These are phyloP conservation scores for Liriodendron chinense DNA, from an alignment of 164 flowering plant genomes.

Conservation along the genomic window DNA sequence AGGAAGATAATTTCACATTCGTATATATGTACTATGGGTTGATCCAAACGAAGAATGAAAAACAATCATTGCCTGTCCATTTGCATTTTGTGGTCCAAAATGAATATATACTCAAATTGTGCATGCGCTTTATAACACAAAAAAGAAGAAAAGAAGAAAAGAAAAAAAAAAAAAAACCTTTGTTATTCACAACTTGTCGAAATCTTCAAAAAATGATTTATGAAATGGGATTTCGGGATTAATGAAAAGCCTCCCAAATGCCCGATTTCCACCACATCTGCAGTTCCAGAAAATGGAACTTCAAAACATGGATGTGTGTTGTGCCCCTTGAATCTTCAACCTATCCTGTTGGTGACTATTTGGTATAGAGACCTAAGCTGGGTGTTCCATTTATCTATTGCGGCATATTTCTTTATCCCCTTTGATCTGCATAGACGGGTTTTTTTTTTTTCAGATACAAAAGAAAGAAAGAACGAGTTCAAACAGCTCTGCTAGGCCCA, in stretches of 20 bases:
- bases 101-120: too few relatives aligned
- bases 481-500: too few relatives aligned
- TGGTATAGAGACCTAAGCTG: constrained; percentile 81
- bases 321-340: constrained; percentile 22
- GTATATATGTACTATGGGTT: too few relatives aligned
- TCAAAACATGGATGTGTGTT: too few relatives aligned
- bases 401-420: constrained; percentile 87
- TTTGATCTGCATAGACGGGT: constrained; percentile 58
- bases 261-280: not conserved
- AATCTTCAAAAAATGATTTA: not conserved
- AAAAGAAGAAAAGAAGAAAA: not conserved
- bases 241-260: not conserved
- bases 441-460: too few relatives aligned
- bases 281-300: not conserved
- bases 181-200: constrained; percentile 12
- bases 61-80: not conserved
- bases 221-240: not conserved
- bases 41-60: too few relatives aligned
- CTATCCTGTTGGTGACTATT: constrained; percentile 67
- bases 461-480: too few relatives aligned
- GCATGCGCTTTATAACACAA: not conserved
- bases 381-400: constrained; percentile 97
- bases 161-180: not conserved
- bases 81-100: not conserved
- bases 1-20: too few relatives aligned